Evolutionary conservation across 148 eudicot genomes (phyloP).

Genomic region (Dysphania ambrosioides): DNA sequence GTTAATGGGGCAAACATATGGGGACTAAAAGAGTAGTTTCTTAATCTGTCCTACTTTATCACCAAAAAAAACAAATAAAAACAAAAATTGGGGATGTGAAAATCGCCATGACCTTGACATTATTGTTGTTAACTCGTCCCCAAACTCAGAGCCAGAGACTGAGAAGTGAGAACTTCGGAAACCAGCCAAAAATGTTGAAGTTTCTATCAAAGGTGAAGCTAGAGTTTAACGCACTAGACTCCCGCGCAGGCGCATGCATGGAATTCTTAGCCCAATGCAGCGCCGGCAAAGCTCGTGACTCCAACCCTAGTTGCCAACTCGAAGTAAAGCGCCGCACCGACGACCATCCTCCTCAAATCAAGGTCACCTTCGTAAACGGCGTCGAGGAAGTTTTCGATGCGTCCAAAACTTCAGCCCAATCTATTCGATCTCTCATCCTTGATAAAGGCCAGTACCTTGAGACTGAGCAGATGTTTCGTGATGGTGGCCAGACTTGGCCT

Average conservation of each 20-base stretch:
- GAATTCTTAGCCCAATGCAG: constrained; percentile 85
- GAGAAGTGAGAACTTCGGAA: background rate
- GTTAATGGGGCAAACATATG: too few relatives aligned
- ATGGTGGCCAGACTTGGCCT: constrained; percentile 90
- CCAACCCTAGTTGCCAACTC: constrained; percentile 68
- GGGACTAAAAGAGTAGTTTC: too few relatives aligned
- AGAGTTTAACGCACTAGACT: constrained; percentile 88
- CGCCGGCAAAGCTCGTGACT: constrained; percentile 74
- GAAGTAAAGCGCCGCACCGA: constrained; percentile 85
- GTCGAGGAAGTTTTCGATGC: constrained; percentile 80
- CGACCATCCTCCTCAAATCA: constrained; percentile 66
- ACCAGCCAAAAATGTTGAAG: constrained; percentile 59
- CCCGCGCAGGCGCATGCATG: constrained; percentile 65
- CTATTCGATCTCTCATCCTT: constrained; percentile 65
- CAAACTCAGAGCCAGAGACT: background rate
- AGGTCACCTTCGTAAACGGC: constrained; percentile 84
- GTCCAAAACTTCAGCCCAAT: constrained; percentile 65
- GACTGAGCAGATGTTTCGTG: constrained; percentile 93
- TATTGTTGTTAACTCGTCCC: too few relatives aligned
- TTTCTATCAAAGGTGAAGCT: constrained; percentile 78
- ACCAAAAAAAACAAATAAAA: too few relatives aligned
- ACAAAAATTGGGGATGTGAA: too few relatives aligned
- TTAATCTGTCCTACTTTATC: too few relatives aligned
- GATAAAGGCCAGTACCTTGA: constrained; percentile 76
- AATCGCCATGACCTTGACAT: too few relatives aligned